Percentiles rank a stretch among this genome's conserved stretches.
Evolutionary conservation across 495 filamentous ascomycete genomes (phyloP).

Genomic region (Rhypophila decipiens): DNA sequence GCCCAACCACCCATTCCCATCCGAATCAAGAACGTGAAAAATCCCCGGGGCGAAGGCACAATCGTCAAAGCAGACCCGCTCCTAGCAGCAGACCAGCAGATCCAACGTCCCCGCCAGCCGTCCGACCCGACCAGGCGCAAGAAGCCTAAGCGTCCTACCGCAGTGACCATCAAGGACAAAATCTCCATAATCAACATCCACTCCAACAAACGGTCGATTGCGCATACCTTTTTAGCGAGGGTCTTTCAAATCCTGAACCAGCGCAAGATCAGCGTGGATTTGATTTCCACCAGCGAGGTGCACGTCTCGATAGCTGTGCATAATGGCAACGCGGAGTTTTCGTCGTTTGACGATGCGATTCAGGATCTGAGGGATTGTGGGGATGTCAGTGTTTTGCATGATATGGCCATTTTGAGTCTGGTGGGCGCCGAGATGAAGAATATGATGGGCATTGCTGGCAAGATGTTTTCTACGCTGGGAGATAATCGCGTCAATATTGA

Average conservation of each 20-base stretch:
- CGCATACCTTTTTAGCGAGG: constrained; percentile 85
- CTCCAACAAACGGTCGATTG: constrained; percentile 68
- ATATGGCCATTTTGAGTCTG: constrained; percentile 88
- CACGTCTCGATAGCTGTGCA: constrained; percentile 95
- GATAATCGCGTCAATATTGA: constrained; percentile 88
- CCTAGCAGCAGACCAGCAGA: constrained; percentile 38
- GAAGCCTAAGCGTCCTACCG: constrained; percentile 59
- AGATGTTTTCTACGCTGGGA: constrained; percentile 84
- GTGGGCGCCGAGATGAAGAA: constrained; percentile 94
- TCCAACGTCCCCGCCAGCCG: constrained; percentile 33
- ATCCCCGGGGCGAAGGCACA: constrained; percentile 80
- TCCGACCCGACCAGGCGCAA: constrained; percentile 37
- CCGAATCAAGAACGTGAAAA: constrained; percentile 98
- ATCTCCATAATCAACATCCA: constrained; percentile 93
- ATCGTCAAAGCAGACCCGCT: constrained; percentile 63
- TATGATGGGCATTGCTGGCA: constrained; percentile 83
- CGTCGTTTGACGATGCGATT: constrained; percentile 59
- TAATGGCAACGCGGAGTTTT: constrained; percentile 59
- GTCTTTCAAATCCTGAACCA: constrained; percentile 83
- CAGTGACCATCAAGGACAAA: constrained; percentile 90
- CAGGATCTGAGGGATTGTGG: constrained; percentile 68
- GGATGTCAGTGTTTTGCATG: constrained; percentile 72
- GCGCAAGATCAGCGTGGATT: constrained; percentile 75
- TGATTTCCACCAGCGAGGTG: constrained; percentile 90
- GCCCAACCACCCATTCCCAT: constrained; percentile 79